These are phyloP conservation scores for Beauveria caledonica DNA, from an alignment of 2,329 filamentous ascomycete genomes.

Conservation along the genomic window DNA sequence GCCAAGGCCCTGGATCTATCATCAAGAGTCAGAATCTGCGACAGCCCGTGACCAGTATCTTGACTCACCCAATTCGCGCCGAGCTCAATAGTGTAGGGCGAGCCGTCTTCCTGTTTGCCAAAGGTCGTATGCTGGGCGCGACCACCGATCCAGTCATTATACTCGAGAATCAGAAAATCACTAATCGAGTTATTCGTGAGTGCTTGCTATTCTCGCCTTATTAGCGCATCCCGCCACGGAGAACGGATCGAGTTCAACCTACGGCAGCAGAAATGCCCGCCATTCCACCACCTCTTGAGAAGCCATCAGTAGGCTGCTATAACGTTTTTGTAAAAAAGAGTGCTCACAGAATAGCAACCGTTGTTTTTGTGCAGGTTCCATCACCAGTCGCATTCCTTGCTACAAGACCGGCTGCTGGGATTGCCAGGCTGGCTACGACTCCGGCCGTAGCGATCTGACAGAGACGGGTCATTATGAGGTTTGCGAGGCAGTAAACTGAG, in stretches of 20 bases:
- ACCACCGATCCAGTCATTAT: conserved; percentile 54
- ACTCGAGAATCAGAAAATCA: conserved; percentile 59
- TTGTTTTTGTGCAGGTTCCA: conserved; percentile 21
- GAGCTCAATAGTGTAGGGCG: conserved; percentile 51
- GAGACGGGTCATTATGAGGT: conserved; percentile 1
- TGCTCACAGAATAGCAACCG: conserved; percentile 23
- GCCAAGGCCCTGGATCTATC: conserved; percentile 15
- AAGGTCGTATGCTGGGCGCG: conserved; percentile 51
- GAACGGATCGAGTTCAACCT: background rate
- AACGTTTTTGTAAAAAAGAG: background rate
- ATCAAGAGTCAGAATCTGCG: background rate
- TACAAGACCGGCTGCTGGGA: conserved; percentile 10
- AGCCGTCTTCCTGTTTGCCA: conserved; percentile 39
- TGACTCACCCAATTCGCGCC: conserved; percentile 56
- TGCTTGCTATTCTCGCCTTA: conserved; percentile 35
- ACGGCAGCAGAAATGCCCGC: conserved; percentile 11
- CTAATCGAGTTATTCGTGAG: conserved; percentile 50
- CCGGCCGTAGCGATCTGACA: background rate
- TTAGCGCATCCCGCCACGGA: background rate
- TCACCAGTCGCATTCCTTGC: background rate
- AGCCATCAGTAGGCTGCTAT: background rate
- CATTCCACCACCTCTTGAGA: conserved; percentile 11
- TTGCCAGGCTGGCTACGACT: background rate
- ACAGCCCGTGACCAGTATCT: background rate
- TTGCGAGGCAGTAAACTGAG: background rate